Percentiles rank a stretch among this genome's conserved stretches.
phyloP scores from a whole-genome alignment of 106 monocot genomes.

The Allium sativum region DNA sequence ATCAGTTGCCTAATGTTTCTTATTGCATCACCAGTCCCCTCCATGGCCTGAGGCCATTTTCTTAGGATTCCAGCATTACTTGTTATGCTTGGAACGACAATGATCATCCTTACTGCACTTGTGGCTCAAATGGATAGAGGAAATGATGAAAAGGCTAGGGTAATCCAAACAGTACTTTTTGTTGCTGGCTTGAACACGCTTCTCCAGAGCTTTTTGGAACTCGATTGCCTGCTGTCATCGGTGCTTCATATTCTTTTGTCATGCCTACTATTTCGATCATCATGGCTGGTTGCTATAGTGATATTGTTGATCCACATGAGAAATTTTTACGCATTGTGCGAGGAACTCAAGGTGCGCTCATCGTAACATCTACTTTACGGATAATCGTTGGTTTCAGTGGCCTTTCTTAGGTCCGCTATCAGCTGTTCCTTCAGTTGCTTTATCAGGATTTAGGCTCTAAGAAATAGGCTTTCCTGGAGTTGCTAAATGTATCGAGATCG shows the following conservation, averaged over 20 bases:
- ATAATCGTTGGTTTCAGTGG: slow-evolving; percentile 94
- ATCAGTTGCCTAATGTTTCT: slow-evolving; percentile 17
- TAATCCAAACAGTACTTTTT: slow-evolving; percentile 87
- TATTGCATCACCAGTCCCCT: slow-evolving; percentile 26
- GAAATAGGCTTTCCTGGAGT: slow-evolving; percentile 95
- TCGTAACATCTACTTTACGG: slow-evolving; percentile 87
- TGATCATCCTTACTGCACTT: slow-evolving; percentile 94
- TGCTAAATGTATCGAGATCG: slow-evolving; percentile 97
- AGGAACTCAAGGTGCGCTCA: slow-evolving; percentile 95
- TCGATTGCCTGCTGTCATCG: slow-evolving; percentile 87
- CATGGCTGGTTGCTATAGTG: slow-evolving; percentile 80
- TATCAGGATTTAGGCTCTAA: slow-evolving; percentile 86
- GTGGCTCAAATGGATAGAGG: slow-evolving; percentile 99
- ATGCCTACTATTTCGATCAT: slow-evolving; percentile 94
- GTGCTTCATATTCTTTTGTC: slow-evolving; percentile 90
- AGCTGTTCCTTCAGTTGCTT: slow-evolving; percentile 70
- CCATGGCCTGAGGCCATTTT: slow-evolving; percentile 75
- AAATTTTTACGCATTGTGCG: slow-evolving; percentile 86
- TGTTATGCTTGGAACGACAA: slow-evolving; percentile 96
- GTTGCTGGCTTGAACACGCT: slow-evolving; percentile 87
- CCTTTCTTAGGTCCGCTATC: slow-evolving; percentile 84
- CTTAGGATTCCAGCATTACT: slow-evolving; percentile 94
- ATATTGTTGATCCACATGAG: slow-evolving; percentile 68
- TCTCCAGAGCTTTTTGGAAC: slow-evolving; percentile 85
- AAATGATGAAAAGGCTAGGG: slow-evolving; percentile 92